These are phyloP conservation scores for Trichoderma sp. DNA, from an alignment of 2,329 filamentous ascomycete genomes.

Conservation along the genomic window DNA sequence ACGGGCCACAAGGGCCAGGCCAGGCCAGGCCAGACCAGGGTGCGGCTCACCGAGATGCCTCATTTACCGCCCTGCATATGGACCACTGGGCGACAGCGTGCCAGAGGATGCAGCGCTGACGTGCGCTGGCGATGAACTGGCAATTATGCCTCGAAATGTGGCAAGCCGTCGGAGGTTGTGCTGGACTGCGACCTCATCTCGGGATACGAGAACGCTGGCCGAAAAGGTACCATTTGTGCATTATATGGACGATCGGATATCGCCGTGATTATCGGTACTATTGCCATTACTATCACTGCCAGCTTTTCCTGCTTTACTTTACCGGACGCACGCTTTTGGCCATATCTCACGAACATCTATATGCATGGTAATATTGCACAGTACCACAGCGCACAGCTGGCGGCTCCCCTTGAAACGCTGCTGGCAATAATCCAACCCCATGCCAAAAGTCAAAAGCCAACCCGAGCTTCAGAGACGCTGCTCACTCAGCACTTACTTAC, in stretches of 20 bases:
- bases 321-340: not conserved
- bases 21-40: not conserved
- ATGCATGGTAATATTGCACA: not conserved
- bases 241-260: not conserved
- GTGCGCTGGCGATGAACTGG: constrained; percentile 27
- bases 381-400: not conserved
- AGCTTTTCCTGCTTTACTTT: not conserved
- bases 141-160: constrained; percentile 27
- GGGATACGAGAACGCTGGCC: constrained; percentile 15
- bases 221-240: constrained; percentile 5
- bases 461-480: not conserved
- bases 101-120: constrained; percentile 25
- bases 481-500: not conserved
- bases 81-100: constrained; percentile 17
- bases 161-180: constrained; percentile 2
- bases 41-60: constrained; percentile 25
- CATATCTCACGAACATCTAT: not conserved
- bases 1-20: constrained; percentile 8
- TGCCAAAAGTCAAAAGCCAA: constrained; percentile 3
- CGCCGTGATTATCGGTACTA: not conserved
- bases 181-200: constrained; percentile 18
- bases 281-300: not conserved
- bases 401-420: not conserved
- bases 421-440: not conserved
- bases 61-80: constrained; percentile 24